These are phyloP conservation scores for Rosa lucieae DNA, from an alignment of 306 rosid genomes.

Conservation along the genomic window DNA sequence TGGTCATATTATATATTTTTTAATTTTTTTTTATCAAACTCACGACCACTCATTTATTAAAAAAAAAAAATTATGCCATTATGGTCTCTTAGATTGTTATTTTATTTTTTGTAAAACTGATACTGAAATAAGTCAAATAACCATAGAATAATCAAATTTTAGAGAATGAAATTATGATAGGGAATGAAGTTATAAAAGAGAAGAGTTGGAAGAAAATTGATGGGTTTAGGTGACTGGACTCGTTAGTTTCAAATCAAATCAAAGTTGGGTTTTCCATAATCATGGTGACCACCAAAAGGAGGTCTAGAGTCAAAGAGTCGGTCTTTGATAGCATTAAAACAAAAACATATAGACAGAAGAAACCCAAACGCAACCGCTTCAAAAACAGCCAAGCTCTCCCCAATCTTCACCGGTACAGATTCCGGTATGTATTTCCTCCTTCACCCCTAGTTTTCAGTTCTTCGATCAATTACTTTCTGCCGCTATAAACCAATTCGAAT, in stretches of 20 bases:
- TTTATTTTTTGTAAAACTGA: too few species aligned
- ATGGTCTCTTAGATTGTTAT: too few species aligned
- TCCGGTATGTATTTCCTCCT: conserved; percentile 13
- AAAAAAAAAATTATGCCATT: too few species aligned
- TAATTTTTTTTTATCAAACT: too few species aligned
- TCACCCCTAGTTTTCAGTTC: background rate
- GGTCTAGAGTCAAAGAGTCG: background rate
- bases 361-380: conserved; percentile 2
- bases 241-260: background rate
- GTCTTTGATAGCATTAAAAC: background rate
- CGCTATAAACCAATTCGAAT: background rate
- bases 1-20: too few species aligned
- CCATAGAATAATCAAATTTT: too few species aligned
- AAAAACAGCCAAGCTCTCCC: background rate
- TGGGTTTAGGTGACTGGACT: background rate
- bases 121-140: too few species aligned
- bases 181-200: too few species aligned
- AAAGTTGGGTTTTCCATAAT: background rate
- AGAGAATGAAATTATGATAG: too few species aligned
- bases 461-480: background rate
- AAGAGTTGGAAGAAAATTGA: background rate
- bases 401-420: background rate
- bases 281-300: conserved; percentile 1
- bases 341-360: background rate
- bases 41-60: too few species aligned